phyloP scores from a whole-genome alignment of 108 stramenopile genomes.

The Pseudonitzschia multiseries region DNA sequence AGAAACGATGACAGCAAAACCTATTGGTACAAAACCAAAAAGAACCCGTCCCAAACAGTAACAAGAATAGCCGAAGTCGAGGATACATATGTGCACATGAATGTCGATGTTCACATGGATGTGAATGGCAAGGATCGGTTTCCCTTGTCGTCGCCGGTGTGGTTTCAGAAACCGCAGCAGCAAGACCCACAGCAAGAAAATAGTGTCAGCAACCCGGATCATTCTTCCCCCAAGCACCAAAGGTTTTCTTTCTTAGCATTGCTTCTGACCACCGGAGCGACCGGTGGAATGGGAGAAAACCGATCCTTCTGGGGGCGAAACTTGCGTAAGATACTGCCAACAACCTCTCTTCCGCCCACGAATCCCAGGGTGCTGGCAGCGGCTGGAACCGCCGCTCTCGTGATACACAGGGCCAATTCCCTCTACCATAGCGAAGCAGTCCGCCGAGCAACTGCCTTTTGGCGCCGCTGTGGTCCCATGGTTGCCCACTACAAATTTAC shows the following conservation, averaged over 20 bases:
- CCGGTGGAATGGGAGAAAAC: background rate
- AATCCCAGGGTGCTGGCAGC: background rate
- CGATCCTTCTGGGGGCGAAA: background rate
- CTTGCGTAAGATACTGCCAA: background rate
- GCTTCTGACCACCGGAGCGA: background rate
- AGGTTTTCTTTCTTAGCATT: background rate
- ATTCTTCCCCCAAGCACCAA: background rate
- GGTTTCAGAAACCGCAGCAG: background rate
- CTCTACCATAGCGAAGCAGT: constrained; percentile 21
- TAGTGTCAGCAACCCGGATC: background rate
- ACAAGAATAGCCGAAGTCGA: too few species aligned
- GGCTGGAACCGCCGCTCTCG: background rate
- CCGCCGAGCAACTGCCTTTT: constrained; percentile 55
- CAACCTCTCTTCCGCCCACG: background rate
- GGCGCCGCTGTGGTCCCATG: constrained; percentile 64
- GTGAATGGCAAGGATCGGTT: background rate
- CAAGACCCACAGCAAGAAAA: background rate
- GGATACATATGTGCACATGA: background rate
- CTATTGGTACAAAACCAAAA: too few species aligned
- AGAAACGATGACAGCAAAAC: too few species aligned
- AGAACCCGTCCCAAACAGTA: too few species aligned
- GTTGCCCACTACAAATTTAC: constrained; percentile 73
- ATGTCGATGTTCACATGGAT: background rate
- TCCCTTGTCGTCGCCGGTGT: background rate
- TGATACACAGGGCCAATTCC: background rate